Conservation (phyloP, 225 moss, liverwort and hornwort genomes). For the Lunularia cruciata region DNA sequence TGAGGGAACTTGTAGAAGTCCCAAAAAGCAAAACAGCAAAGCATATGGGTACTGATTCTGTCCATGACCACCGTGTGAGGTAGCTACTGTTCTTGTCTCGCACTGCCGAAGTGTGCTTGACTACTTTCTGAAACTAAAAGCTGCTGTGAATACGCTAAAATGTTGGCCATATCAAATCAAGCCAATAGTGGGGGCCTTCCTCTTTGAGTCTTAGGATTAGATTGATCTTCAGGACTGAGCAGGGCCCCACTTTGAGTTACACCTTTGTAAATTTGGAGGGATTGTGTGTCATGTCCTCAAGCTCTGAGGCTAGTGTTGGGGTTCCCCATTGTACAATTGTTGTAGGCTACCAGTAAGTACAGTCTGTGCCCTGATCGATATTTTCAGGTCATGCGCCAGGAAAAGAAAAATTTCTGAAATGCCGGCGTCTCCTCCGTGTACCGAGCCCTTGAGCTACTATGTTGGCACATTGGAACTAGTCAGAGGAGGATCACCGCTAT, state of each 20-base stretch:
- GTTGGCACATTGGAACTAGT: conserved; percentile 1
- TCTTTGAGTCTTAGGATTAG: conserved; percentile 19
- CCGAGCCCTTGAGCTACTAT: conserved; percentile 1
- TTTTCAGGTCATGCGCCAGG: conserved; percentile 7
- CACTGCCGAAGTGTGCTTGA: conserved; percentile 11
- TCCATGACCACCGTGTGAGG: conserved; percentile 11
- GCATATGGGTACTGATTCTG: conserved; percentile 9
- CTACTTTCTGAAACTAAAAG: conserved; percentile 23
- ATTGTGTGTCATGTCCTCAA: conserved; percentile 29
- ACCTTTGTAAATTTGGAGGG: conserved; percentile 35
- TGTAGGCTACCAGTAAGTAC: conserved; percentile 11
- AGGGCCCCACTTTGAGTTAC: conserved; percentile 9
- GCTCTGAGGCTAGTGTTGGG: conserved; percentile 6
- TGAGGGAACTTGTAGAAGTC: neutral
- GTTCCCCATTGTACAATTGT: conserved; percentile 29
- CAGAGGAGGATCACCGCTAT: conserved; percentile 13
- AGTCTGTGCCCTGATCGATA: conserved; percentile 8
- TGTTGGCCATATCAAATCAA: conserved; percentile 17
- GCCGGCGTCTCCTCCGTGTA: conserved; percentile 4
- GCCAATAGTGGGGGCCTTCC: neutral
- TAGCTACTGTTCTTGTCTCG: conserved; percentile 10
- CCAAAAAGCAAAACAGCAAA: neutral
- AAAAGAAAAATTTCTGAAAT: neutral
- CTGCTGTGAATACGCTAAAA: conserved; percentile 25
- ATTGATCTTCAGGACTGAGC: conserved; percentile 16